Evolutionary conservation across 768 basidiomycete genomes (phyloP).

Genomic region (Tricholoma terreum): DNA sequence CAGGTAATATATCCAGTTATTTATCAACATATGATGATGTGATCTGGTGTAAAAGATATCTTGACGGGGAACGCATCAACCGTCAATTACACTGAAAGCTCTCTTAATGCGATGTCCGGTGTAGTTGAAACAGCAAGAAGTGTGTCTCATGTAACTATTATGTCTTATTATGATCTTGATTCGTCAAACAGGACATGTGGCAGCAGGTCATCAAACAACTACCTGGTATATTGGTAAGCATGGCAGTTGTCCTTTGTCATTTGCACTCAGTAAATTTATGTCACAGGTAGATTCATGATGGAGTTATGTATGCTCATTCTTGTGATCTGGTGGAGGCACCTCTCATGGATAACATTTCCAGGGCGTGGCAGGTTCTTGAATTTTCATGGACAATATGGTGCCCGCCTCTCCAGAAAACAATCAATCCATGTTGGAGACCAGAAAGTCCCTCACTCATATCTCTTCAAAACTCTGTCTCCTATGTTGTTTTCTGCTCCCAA

Average conservation of each 20-base stretch:
- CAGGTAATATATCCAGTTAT: background rate
- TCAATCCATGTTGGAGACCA: constrained; percentile 23
- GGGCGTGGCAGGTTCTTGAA: constrained; percentile 32
- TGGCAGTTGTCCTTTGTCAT: background rate
- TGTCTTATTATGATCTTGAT: background rate
- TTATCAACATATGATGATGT: background rate
- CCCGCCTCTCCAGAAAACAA: constrained; percentile 35
- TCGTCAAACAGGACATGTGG: background rate
- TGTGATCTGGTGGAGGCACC: too few relatives aligned
- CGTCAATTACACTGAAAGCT: background rate
- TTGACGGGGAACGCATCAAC: background rate
- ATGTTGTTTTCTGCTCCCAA: constrained; percentile 46
- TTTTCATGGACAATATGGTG: constrained; percentile 41
- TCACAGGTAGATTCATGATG: constrained; percentile 15
- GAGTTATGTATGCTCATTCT: constrained; percentile 3
- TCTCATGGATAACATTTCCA: background rate
- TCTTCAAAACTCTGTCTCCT: constrained; percentile 35
- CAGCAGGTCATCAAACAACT: background rate
- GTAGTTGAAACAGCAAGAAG: constrained; percentile 1
- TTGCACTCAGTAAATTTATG: background rate
- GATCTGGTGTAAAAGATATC: background rate
- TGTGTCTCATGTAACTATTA: background rate
- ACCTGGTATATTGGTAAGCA: constrained; percentile 1
- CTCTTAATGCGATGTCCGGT: background rate
- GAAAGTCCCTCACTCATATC: constrained; percentile 21